Evolutionary conservation across 805 yeast genomes (phyloP), one percentile per base, ranked within the genome.

Genomic region (Monosporozyma solicola): DNA sequence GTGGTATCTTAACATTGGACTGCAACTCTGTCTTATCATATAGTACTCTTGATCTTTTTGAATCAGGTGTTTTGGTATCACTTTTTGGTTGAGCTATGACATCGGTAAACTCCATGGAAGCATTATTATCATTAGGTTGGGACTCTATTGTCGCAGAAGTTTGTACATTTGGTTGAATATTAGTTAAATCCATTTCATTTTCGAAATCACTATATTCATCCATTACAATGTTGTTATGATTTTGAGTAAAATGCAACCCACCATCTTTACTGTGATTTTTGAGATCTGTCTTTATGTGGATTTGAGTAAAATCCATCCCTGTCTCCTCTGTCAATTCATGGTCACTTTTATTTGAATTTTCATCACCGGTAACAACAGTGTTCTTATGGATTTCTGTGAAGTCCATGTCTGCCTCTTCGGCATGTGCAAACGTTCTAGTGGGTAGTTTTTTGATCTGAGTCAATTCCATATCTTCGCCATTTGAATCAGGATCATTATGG

Each of bases 381-480:
- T 45, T 29, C 5, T n/a, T 15, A 8, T 29, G 48, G 24, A 45
- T 24, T 10, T 45, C 24, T 16, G 48, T 45, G 10, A 45, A n/a
- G 16, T 45, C 48, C 48, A 45, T 45, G 6, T 25, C 16, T 15
- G 31, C 8, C n/a, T 29, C 37, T 45, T 45, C 37, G 6, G 13
- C 16, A 13, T 15, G 7, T 13, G 5, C 39, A 35, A 13, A 5
- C 7, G 5, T 35, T 15, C 15, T 15, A 35, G 5, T 15, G 16
- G 39, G 16, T 13, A 13, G 8, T n/a, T 11, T 13, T 16, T 47
- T 35, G 10, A 50, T 35, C 29, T 53, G 51, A 25, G 56, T 54
- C 5, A 54, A 41, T 11, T 54, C 56, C 52, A 48, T 51, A 9
- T 45, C 49, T 7, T 47, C 33, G 24, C 46, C 49, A 15, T 29